Evolutionary conservation across 345 rosid genomes (phyloP), one percentile per base, ranked within the genome.

Genomic region (Ailanthus altissimus): DNA sequence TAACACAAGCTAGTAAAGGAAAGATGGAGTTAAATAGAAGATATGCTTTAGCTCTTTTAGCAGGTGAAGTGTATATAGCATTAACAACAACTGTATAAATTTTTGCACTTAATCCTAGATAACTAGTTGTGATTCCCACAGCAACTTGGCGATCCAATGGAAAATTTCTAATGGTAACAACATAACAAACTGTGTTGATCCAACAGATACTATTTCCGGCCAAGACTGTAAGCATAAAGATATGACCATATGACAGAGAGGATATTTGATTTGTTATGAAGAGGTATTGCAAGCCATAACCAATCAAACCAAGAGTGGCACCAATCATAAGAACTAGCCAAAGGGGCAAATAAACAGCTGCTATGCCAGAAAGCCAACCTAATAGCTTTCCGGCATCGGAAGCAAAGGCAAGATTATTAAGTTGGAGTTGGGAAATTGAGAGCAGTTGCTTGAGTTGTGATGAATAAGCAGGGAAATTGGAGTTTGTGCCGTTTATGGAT

Each of bases 191-290:
- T 0, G 99, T 93, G 85, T 95, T 95, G 83, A 95, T 86, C 98
- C 98, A 95, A 50, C 98, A 95, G n/a, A 95, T 92, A 78, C 99
- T 92, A 78, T 93, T 93, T 63, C 98, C 99, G 5, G 97, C 97
- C 18, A 96, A 10, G 23, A 91, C 84, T 18, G 93, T 86, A 49
- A 96, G 90, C 28, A 84, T 42, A 85, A 91, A 92, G 20, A 95
- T 73, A 18, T 80, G 89, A 3, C 40, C 57, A 56, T 93, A 96
- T 7, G 94, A 83, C 8, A 90, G 81, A 10, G 84, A 78, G 4
- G 86, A 47, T 78, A 91, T 79, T 15, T 81, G 78, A 26, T 82
- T 75, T 15, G 83, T 80, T 67, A 93, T 56, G 84, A 85, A 88
- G 28, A 94, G 94, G 54, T 89, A 96, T 73, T 92, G 99, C 2